phyloP scores from a whole-genome alignment of 2,329 filamentous ascomycete genomes.

The Clonostachys byssicola region DNA sequence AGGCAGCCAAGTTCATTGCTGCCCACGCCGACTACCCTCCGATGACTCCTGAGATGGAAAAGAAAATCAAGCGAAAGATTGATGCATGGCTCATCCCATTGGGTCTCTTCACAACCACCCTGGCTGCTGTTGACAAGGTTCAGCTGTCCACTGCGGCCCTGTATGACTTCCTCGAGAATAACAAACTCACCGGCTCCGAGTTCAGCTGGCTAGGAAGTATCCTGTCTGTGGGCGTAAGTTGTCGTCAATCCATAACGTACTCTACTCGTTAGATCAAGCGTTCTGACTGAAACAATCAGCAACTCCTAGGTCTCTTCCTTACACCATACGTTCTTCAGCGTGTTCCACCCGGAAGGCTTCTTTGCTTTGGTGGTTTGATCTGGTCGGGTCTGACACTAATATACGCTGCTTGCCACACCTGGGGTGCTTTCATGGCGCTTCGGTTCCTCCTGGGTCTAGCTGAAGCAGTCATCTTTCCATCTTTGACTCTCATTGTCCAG shows the following conservation, averaged over 20 bases:
- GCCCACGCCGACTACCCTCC: constrained; percentile 5
- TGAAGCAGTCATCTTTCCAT: constrained; percentile 8
- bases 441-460: constrained; percentile 8
- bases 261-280: neutral
- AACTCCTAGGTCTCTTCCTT: neutral
- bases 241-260: neutral
- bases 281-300: neutral
- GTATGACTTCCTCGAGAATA: constrained; percentile 12
- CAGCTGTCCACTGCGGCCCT: constrained; percentile 17
- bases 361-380: constrained; percentile 5
- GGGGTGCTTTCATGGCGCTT: constrained; percentile 7
- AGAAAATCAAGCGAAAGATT: constrained; percentile 9
- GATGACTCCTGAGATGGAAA: constrained; percentile 10
- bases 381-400: constrained; percentile 8
- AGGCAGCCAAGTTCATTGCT: constrained; percentile 6
- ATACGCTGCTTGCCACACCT: constrained; percentile 7
- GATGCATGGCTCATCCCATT: constrained; percentile 10
- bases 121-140: constrained; percentile 18
- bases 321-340: constrained; percentile 7
- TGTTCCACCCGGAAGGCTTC: constrained; percentile 6
- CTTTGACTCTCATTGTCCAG: constrained; percentile 5
- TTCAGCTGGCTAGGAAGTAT: constrained; percentile 12
- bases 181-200: constrained; percentile 8
- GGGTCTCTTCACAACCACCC: constrained; percentile 1
- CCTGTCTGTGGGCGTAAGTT: constrained; percentile 9